Conservation (phyloP, 139 green algal genomes). For the Coelastrella sp. region DNA sequence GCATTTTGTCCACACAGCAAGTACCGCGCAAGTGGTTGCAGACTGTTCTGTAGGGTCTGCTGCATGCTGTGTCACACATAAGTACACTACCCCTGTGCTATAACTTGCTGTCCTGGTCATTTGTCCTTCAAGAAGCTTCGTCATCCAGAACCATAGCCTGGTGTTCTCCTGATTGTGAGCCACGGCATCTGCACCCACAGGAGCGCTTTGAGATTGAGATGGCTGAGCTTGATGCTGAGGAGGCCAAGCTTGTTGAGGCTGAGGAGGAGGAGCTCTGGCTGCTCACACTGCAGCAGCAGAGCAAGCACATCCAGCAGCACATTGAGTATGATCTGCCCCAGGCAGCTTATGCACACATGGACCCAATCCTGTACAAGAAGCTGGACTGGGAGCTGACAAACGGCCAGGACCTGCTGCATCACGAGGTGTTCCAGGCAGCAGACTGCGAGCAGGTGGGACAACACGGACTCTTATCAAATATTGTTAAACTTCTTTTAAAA, state of each 20-base stretch:
- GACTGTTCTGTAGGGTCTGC: not conserved
- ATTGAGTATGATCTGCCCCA: constrained; percentile 68
- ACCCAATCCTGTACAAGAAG: constrained; percentile 76
- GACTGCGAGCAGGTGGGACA: constrained; percentile 68
- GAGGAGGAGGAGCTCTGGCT: constrained; percentile 77
- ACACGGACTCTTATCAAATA: too few species aligned
- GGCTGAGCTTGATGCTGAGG: constrained; percentile 64
- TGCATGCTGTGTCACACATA: too few species aligned
- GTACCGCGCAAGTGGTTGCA: too few species aligned
- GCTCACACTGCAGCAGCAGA: constrained; percentile 61
- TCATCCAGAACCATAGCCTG: too few species aligned
- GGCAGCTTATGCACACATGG: constrained; percentile 67
- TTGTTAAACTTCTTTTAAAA: not conserved
- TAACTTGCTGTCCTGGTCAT: too few species aligned
- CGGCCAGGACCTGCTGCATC: constrained; percentile 56
- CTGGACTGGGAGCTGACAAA: constrained; percentile 75
- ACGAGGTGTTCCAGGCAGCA: constrained; percentile 43
- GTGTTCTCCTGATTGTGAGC: too few species aligned
- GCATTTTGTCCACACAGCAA: too few species aligned
- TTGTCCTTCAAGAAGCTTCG: too few species aligned
- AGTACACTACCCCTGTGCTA: too few species aligned
- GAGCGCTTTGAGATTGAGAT: constrained; percentile 66
- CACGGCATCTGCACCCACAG: constrained; percentile 22
- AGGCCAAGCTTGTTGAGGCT: constrained; percentile 61
- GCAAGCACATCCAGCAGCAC: constrained; percentile 56